These are phyloP conservation scores for Syzygium malaccense DNA, from an alignment of 441 rosid species.

Conservation along the genomic window DNA sequence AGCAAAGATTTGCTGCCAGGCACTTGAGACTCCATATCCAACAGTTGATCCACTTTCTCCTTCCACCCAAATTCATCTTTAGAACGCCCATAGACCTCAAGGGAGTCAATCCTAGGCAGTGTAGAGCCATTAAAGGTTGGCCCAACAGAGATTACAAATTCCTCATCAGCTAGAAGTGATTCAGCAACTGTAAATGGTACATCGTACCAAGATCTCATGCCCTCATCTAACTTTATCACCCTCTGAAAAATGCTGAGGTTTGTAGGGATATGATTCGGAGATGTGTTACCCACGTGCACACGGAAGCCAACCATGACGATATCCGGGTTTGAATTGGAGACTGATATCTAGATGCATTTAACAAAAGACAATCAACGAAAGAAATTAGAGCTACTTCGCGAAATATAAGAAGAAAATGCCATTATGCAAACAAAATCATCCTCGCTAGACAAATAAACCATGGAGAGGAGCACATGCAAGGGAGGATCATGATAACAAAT, in stretches of 20 bases:
- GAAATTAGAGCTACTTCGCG: not conserved
- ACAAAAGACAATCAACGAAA: not conserved
- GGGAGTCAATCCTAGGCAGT: slow-evolving; percentile 87
- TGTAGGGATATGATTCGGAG: slow-evolving; percentile 94
- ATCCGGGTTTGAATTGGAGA: slow-evolving; percentile 96
- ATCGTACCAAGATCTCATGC: slow-evolving; percentile 98
- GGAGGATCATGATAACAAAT: not conserved
- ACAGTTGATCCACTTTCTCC: slow-evolving; percentile 91
- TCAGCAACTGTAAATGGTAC: slow-evolving; percentile 98
- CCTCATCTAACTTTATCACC: slow-evolving; percentile 93
- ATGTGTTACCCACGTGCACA: slow-evolving; percentile 88
- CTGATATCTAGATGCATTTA: slow-evolving; percentile 57
- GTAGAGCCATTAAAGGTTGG: slow-evolving; percentile 84
- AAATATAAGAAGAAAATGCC: not conserved
- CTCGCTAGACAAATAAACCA: not conserved
- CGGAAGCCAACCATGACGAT: slow-evolving; percentile 99
- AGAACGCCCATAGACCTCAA: slow-evolving; percentile 98
- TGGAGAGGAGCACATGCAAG: not conserved
- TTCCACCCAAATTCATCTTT: slow-evolving; percentile 99
- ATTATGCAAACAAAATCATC: not conserved
- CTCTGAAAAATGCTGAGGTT: slow-evolving; percentile 94
- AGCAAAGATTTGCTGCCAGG: slow-evolving; percentile 77
- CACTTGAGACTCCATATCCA: slow-evolving; percentile 97
- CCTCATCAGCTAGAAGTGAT: slow-evolving; percentile 99
- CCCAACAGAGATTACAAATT: slow-evolving; percentile 80